phyloP scores from a whole-genome alignment of 2,329 filamentous ascomycete genomes.

The Botrytis hyacinthi region DNA sequence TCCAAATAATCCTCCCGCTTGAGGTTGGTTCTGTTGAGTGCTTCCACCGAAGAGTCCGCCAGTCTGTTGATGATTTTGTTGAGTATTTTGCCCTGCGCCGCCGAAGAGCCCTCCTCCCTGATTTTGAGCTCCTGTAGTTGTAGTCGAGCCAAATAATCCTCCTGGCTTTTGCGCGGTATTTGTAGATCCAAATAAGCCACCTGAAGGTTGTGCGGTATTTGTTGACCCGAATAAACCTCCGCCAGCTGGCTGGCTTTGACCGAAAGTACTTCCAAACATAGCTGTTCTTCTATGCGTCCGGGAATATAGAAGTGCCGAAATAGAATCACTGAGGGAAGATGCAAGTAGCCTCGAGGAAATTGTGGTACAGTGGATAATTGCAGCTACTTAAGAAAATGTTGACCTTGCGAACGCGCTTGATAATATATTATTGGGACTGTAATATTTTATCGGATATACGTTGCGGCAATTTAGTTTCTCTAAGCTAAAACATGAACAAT shows the following conservation, averaged over 20 bases:
- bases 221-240: conserved; percentile 32
- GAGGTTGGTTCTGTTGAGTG: conserved; percentile 32
- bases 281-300: conserved; percentile 10
- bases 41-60: conserved; percentile 31
- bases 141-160: conserved; percentile 42
- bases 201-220: conserved; percentile 15
- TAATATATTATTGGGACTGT: conserved; percentile 1
- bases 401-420: conserved; percentile 19
- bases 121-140: conserved; percentile 39
- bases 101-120: conserved; percentile 26
- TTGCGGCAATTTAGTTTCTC: background rate
- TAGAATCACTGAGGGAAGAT: background rate
- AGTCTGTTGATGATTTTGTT: conserved; percentile 34
- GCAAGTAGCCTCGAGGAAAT: background rate
- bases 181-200: conserved; percentile 26
- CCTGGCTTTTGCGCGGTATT: conserved; percentile 26
- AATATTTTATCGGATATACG: background rate
- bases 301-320: background rate
- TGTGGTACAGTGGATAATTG: background rate
- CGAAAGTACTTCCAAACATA: conserved; percentile 32
- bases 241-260: conserved; percentile 29
- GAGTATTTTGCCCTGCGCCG: conserved; percentile 26
- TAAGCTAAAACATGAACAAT: background rate
- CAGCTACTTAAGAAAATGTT: conserved; percentile 12
- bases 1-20: conserved; percentile 24